Evolutionary conservation across 192 early-diverging fungal species (phyloP).

Genomic region (Coemansia sp.): DNA sequence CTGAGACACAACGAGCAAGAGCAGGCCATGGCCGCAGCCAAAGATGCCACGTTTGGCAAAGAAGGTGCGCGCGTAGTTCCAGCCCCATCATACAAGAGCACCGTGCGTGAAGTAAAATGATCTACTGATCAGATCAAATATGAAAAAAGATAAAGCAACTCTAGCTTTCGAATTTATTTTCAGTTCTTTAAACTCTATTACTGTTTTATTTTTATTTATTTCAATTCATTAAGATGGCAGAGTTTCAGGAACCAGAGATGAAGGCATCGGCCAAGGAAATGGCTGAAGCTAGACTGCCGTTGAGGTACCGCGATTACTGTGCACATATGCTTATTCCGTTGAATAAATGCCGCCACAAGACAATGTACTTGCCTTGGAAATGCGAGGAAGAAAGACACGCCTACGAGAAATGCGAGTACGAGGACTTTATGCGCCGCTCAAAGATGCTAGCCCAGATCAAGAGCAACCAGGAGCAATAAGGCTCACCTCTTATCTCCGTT

Average conservation of each 20-base stretch:
- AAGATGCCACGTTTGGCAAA: conserved; percentile 20
- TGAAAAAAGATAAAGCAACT: background rate
- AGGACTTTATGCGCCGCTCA: conserved; percentile 68
- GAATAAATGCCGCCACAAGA: conserved; percentile 89
- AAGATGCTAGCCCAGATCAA: conserved; percentile 55
- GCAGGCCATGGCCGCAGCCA: conserved; percentile 23
- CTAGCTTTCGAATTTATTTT: background rate
- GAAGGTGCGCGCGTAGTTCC: conserved; percentile 20
- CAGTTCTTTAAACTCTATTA: background rate
- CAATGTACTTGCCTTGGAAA: conserved; percentile 91
- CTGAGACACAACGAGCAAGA: conserved; percentile 21
- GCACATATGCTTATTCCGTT: conserved; percentile 87
- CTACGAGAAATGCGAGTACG: conserved; percentile 96
- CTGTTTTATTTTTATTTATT: background rate
- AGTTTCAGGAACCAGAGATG: conserved; percentile 67
- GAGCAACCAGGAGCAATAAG: conserved; percentile 29
- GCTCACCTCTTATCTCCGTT: conserved; percentile 2
- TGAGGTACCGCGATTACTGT: conserved; percentile 93
- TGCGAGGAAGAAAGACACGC: conserved; percentile 86
- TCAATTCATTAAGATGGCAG: conserved; percentile 31
- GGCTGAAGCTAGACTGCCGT: conserved; percentile 78
- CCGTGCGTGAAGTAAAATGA: conserved; percentile 19
- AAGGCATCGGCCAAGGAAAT: conserved; percentile 88
- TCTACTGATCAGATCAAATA: conserved; percentile 17
- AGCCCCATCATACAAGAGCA: conserved; percentile 16